Conservation (phyloP, 2,329 filamentous ascomycete genomes). For the Cordyceps fumosorosea region DNA sequence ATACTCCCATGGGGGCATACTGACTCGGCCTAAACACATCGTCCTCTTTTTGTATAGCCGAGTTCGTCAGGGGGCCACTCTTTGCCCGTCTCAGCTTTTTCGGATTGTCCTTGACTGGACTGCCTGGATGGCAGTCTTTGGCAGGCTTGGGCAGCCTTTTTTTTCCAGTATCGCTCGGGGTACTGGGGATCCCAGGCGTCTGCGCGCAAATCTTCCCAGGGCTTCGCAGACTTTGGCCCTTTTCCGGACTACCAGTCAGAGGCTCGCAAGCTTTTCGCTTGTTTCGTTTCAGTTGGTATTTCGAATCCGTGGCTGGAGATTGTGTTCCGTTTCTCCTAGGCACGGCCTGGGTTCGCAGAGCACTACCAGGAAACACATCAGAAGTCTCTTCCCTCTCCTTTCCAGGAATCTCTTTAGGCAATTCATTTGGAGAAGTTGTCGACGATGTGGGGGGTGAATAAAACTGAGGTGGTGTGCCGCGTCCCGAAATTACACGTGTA, state of each 20-base stretch:
- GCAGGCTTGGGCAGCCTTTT: not conserved
- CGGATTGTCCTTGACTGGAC: not conserved
- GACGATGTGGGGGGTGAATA: not conserved
- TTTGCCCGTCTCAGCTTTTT: slow-evolving; percentile 1
- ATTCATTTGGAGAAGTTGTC: no score
- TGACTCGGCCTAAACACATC: not conserved
- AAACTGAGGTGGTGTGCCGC: not conserved
- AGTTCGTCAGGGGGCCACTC: slow-evolving; percentile 1
- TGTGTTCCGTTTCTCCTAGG: not conserved
- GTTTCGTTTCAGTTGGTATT: slow-evolving; percentile 8
- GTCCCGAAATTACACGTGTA: not conserved
- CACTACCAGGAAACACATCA: not conserved
- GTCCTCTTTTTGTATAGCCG: not conserved
- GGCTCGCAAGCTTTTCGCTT: slow-evolving; percentile 1
- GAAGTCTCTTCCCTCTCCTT: not conserved
- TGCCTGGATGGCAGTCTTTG: not conserved
- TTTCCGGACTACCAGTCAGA: not conserved
- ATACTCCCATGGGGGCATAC: not conserved
- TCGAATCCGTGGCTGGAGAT: slow-evolving; percentile 10
- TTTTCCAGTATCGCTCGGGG: not conserved
- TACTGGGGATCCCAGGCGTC: not conserved
- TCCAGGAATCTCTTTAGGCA: not conserved
- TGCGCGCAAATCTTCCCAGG: not conserved
- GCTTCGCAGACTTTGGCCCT: not conserved
- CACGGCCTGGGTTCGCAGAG: not conserved